These are phyloP conservation scores for Leucocoprinus leucothites DNA, from an alignment of 768 basidiomycete species.

Conservation along the genomic window DNA sequence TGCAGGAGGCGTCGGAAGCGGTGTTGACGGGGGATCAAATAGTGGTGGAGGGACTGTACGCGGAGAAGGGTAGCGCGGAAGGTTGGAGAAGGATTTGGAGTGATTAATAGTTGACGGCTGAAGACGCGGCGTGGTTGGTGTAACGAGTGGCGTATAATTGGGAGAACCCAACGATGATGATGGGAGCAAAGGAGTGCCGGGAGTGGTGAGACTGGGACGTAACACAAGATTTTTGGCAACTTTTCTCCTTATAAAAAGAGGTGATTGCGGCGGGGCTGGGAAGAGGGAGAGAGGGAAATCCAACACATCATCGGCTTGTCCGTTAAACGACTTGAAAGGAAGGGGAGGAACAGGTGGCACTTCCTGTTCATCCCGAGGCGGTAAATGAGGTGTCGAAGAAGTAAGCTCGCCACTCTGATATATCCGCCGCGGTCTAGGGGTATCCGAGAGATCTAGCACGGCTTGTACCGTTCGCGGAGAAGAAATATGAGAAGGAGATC, in stretches of 20 bases:
- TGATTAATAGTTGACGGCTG: background rate
- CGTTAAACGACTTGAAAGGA: background rate
- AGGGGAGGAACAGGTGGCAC: slow-evolving; percentile 5
- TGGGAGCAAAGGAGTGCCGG: slow-evolving; percentile 23
- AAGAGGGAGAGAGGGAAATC: slow-evolving; percentile 30
- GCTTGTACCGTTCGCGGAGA: slow-evolving; percentile 2
- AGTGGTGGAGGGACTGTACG: slow-evolving; percentile 26
- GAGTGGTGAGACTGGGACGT: slow-evolving; percentile 12
- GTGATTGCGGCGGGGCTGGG: slow-evolving; percentile 40
- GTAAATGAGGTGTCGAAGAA: slow-evolving; percentile 16
- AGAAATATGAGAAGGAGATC: background rate
- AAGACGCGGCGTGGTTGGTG: slow-evolving; percentile 34
- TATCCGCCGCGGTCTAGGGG: background rate
- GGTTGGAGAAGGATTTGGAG: slow-evolving; percentile 6
- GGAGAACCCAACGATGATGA: slow-evolving; percentile 33
- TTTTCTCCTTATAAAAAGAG: slow-evolving; percentile 33
- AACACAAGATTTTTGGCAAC: slow-evolving; percentile 39
- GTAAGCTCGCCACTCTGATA: slow-evolving; percentile 3
- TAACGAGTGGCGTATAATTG: slow-evolving; percentile 41
- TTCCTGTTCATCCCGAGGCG: slow-evolving; percentile 2
- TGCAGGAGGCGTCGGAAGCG: slow-evolving; percentile 32
- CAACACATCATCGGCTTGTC: slow-evolving; percentile 7
- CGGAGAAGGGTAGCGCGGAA: slow-evolving; percentile 20
- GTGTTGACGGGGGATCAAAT: slow-evolving; percentile 33
- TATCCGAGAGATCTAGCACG: slow-evolving; percentile 1